Percentiles rank a stretch among this genome's conserved stretches.
Conservation (phyloP, 2,329 filamentous ascomycete species). For the Colletotrichum sansevieriae region DNA sequence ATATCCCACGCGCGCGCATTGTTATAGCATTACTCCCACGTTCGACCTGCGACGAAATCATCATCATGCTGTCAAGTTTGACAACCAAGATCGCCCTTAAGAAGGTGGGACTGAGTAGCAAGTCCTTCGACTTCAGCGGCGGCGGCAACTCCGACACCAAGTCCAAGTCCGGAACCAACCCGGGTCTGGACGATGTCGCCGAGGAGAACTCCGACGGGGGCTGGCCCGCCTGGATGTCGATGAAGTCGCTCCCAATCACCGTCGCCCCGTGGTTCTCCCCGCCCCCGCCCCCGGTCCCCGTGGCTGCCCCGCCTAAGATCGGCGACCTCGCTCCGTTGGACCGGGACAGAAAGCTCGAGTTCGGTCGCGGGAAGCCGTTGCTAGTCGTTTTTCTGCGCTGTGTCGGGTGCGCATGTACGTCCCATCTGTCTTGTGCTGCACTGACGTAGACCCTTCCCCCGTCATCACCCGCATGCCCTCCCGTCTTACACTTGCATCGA, state of each 20-base stretch:
- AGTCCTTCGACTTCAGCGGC: slow-evolving; percentile 59
- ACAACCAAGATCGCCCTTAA: slow-evolving; percentile 70
- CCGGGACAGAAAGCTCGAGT: slow-evolving; percentile 57
- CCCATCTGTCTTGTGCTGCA: slow-evolving; percentile 13
- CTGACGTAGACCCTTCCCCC: not conserved
- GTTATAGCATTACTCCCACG: not conserved
- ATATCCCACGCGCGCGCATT: not conserved
- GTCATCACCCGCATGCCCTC: not conserved
- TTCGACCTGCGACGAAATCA: slow-evolving; percentile 18
- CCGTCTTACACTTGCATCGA: not conserved
- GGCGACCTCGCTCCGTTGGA: slow-evolving; percentile 64
- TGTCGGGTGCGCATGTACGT: slow-evolving; percentile 68
- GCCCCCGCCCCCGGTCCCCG: slow-evolving; percentile 62
- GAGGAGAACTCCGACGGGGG: slow-evolving; percentile 44
- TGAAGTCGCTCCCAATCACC: slow-evolving; percentile 63
- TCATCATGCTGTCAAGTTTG: slow-evolving; percentile 67
- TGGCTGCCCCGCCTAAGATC: slow-evolving; percentile 59
- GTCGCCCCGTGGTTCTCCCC: slow-evolving; percentile 68
- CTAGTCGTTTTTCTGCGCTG: slow-evolving; percentile 67
- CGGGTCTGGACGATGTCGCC: slow-evolving; percentile 48
- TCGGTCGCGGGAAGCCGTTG: slow-evolving; percentile 59
- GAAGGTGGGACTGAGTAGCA: slow-evolving; percentile 66
- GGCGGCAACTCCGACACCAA: slow-evolving; percentile 51
- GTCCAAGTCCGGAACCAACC: slow-evolving; percentile 44
- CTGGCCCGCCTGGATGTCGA: slow-evolving; percentile 63